Conservation (phyloP, 202 grass and related monocot genomes). For the Panicum virgatum region DNA sequence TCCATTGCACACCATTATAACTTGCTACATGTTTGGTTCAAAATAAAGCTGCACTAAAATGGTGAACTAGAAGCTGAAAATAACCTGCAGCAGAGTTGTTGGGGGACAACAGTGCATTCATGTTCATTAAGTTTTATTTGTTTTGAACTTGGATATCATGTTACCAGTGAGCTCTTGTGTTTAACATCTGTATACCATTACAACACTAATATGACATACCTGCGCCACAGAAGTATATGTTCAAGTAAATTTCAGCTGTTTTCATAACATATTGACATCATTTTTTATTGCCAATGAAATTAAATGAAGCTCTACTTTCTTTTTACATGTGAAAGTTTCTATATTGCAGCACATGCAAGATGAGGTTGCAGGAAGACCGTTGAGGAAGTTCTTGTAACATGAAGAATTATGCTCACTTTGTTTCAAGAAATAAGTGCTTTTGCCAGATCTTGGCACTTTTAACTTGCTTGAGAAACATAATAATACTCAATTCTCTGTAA, state of each 20-base stretch:
- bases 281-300: background rate
- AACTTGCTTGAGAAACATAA: constrained; percentile 17
- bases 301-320: background rate
- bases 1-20: background rate
- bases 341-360: constrained; percentile 61
- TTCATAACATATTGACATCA: background rate
- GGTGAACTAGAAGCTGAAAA: background rate
- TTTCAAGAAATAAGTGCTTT: constrained; percentile 32
- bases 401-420: background rate
- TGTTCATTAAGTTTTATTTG: background rate
- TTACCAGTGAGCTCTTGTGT: background rate
- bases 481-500: background rate
- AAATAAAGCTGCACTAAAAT: background rate
- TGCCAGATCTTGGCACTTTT: background rate
- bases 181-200: background rate
- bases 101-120: background rate
- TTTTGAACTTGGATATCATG: background rate
- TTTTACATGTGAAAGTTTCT: background rate
- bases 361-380: constrained; percentile 48
- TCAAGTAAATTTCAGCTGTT: background rate
- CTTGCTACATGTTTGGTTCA: background rate
- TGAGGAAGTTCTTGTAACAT: constrained; percentile 47
- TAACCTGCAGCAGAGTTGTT: background rate
- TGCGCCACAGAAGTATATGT: background rate
- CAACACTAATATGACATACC: background rate